Conservation (phyloP, 148 eudicot genomes). For the Dianthus caryophyllus region DNA sequence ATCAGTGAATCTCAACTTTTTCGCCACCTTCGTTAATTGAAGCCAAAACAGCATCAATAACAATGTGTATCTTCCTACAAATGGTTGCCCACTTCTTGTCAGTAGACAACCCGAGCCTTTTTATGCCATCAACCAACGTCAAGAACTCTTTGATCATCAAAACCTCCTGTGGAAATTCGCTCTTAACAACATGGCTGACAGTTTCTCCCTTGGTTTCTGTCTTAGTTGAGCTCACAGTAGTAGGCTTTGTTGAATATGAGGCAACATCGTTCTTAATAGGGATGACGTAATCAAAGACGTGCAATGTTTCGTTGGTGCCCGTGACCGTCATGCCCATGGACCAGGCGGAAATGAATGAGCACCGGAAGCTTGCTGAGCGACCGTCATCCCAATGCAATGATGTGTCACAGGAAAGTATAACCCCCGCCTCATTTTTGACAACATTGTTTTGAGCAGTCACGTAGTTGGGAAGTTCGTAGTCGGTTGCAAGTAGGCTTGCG, state of each 20-base stretch:
- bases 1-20: conserved; percentile 30
- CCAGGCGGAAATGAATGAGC: conserved; percentile 48
- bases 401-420: conserved; percentile 49
- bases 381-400: conserved; percentile 56
- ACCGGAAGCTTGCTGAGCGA: conserved; percentile 40
- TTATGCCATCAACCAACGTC: conserved; percentile 35
- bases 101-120: conserved; percentile 23
- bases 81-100: conserved; percentile 44
- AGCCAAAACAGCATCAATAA: conserved; percentile 45
- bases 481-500: conserved; percentile 43
- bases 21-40: conserved; percentile 41
- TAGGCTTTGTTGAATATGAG: conserved; percentile 26
- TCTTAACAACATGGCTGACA: conserved; percentile 17
- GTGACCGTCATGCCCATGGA: conserved; percentile 42
- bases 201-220: conserved; percentile 30
- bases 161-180: conserved; percentile 50
- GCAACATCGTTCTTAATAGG: conserved; percentile 32
- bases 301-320: conserved; percentile 49
- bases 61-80: conserved; percentile 52
- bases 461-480: conserved; percentile 48
- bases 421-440: conserved; percentile 40
- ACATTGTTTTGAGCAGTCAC: conserved; percentile 41
- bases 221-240: conserved; percentile 33
- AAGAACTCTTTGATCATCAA: conserved; percentile 49
- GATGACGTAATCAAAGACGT: conserved; percentile 33